Conservation (phyloP, 768 basidiomycete genomes). For the Erythrobasidium yunnanense region DNA sequence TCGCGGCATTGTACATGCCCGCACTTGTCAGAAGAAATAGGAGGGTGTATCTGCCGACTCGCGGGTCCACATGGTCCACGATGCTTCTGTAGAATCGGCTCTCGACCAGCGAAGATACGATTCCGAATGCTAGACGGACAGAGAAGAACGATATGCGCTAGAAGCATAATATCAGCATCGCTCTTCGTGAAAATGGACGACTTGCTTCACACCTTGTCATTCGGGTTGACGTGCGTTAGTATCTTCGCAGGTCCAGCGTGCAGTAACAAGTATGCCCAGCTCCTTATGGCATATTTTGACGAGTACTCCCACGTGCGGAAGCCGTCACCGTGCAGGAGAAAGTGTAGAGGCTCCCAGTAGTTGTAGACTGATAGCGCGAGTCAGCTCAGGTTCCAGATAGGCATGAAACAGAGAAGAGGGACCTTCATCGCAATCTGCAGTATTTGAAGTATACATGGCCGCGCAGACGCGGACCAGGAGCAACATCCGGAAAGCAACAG, state of each 20-base stretch:
- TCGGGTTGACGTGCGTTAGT: conserved; percentile 46
- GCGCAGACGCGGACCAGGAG: conserved; percentile 65
- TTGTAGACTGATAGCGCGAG: conserved; percentile 63
- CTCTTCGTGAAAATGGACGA: not conserved
- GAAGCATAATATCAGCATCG: not conserved
- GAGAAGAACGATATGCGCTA: conserved; percentile 83
- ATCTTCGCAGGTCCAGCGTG: conserved; percentile 61
- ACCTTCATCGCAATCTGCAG: conserved; percentile 97
- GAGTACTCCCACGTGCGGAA: conserved; percentile 99
- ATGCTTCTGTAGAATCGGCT: conserved; percentile 70
- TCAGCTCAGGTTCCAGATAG: not conserved
- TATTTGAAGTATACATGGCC: conserved; percentile 83
- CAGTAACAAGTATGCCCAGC: conserved; percentile 82
- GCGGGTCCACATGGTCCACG: conserved; percentile 68
- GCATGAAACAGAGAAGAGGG: conserved; percentile 26
- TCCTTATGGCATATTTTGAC: conserved; percentile 78
- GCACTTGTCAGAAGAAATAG: conserved; percentile 74
- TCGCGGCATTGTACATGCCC: conserved; percentile 88
- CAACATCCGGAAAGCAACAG: conserved; percentile 69
- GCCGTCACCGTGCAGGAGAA: conserved; percentile 68
- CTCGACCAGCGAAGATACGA: conserved; percentile 65
- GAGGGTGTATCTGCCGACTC: conserved; percentile 85
- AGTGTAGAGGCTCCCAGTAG: conserved; percentile 97
- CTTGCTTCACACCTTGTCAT: conserved; percentile 59
- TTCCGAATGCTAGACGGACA: conserved; percentile 65